phyloP scores from a whole-genome alignment of 352 stramenopile genomes.

The Pythium vanterpoolii region DNA sequence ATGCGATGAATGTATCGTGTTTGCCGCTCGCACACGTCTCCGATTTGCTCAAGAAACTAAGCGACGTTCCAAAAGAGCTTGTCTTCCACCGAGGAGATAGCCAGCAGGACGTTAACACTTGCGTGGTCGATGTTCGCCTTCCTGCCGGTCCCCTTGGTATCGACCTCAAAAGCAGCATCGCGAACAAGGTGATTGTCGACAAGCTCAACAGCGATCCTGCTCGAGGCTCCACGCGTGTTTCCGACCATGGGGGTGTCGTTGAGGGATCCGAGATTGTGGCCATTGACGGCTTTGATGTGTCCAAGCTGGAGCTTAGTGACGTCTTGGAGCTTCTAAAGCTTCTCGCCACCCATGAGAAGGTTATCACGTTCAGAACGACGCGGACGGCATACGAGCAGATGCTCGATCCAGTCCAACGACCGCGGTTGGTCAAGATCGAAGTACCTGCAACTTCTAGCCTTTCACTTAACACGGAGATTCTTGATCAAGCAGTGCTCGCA shows the following conservation, averaged over 20 bases:
- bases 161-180: slow-evolving; percentile 41
- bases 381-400: slow-evolving; percentile 31
- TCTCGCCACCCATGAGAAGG: slow-evolving; percentile 40
- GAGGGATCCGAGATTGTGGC: slow-evolving; percentile 44
- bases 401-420: slow-evolving; percentile 16
- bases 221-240: slow-evolving; percentile 33
- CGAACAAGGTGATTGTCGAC: slow-evolving; percentile 44
- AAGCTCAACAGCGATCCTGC: slow-evolving; percentile 34
- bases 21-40: slow-evolving; percentile 35
- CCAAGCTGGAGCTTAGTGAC: slow-evolving; percentile 30
- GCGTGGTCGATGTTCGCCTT: slow-evolving; percentile 34
- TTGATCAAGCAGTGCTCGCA: slow-evolving; percentile 21
- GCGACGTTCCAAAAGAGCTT: slow-evolving; percentile 35
- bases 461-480: slow-evolving; percentile 9
- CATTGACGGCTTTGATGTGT: slow-evolving; percentile 49
- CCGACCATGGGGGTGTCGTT: slow-evolving; percentile 43
- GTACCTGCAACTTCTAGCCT: not conserved
- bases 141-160: slow-evolving; percentile 47
- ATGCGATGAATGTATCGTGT: slow-evolving; percentile 54
- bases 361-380: slow-evolving; percentile 58
- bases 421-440: not conserved
- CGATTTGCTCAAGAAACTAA: slow-evolving; percentile 46
- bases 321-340: slow-evolving; percentile 36
- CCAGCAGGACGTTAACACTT: slow-evolving; percentile 23
- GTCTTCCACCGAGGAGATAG: slow-evolving; percentile 21